Base-by-base conservation (phyloP, 2,329 filamentous ascomycete species). In the Parafenestella ontariensis region DNA sequence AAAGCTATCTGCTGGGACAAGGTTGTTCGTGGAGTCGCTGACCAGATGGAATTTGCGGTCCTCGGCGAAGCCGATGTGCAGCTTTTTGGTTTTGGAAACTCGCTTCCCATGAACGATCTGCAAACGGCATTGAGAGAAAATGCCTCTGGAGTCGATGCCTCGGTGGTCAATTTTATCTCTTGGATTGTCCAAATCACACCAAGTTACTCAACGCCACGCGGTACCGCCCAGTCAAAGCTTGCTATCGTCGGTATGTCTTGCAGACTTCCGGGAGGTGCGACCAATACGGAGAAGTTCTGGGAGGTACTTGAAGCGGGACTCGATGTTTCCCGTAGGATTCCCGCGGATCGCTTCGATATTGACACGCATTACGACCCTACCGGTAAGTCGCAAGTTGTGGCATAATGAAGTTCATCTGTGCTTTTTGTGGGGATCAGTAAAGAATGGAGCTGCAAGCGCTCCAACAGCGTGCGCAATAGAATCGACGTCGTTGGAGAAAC, bases 231-330 rank as follows among this genome's bases (percentile, higher is more conserved):
- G 18, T 46, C 56, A 8, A 62, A 62, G 36, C 48, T 61, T 10
- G 76, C 73, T 9, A 70, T 78, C 18, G 61, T 78, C n/a, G 76
- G 76, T 7, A 59, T 73, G 46, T 70, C 74, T 9, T 76, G 75
- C 50, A 65, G 74, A 34, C 58, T 77, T 21, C 74, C 75, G 7
- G 68, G 56, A 2, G 64, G 68, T 18, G 50, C 43, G 11, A 64
- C 60, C 8, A 45, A 51, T 28, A 71, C 70, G 3, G 66, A 73
- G 26, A 66, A 66, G 8, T 73, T 76, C 23, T 77, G 75, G 75
- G 55, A 74, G 17, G 43, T 77, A 7, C 58, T 69, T 17, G 52
- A 69, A 20, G 29, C 54, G 0, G 76, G 74, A 0, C 58, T 64
- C 0, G 60, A 77, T n/a, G 76, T 76, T 0, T 52, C 58, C 1